Conservation (phyloP, 345 rosid species). For the Mercurialis annua region DNA sequence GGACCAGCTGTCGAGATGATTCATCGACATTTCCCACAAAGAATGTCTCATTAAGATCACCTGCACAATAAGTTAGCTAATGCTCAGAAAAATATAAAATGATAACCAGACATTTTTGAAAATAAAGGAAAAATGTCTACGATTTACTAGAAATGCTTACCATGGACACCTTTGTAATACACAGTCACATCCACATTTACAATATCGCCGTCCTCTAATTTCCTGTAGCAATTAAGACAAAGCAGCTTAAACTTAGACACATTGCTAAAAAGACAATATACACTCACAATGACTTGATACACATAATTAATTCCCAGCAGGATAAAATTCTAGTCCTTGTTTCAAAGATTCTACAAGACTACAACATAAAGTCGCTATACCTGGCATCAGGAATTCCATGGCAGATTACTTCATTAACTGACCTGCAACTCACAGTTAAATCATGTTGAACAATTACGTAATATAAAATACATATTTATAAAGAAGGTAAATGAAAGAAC, state of each 20-base stretch:
- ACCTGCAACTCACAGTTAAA: slow-evolving; percentile 47
- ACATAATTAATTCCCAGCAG: no score
- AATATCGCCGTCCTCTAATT: slow-evolving; percentile 92
- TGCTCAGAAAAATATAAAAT: slow-evolving; percentile 5
- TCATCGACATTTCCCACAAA: slow-evolving; percentile 96
- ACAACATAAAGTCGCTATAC: no score
- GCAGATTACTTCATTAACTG: slow-evolving; percentile 96
- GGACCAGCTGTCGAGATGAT: slow-evolving; percentile 75
- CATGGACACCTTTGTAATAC: slow-evolving; percentile 88
- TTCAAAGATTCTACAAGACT: no score
- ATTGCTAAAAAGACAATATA: background rate
- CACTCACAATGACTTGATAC: background rate
- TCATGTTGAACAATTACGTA: slow-evolving; percentile 15
- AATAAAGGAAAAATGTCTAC: no score
- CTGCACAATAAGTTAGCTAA: slow-evolving; percentile 32
- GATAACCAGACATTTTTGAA: background rate
- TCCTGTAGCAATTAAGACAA: slow-evolving; percentile 43
- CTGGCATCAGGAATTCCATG: slow-evolving; percentile 99
- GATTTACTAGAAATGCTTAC: slow-evolving; percentile 37
- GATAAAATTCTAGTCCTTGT: no score
- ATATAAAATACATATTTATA: slow-evolving; percentile 1
- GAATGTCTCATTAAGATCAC: slow-evolving; percentile 94
- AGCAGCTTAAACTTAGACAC: background rate
- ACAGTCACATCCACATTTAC: slow-evolving; percentile 88
- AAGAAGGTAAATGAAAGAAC: slow-evolving; percentile 34